phyloP scores from a whole-genome alignment of 1,284 basidiomycete genomes.

The Ustilago lituana region DNA sequence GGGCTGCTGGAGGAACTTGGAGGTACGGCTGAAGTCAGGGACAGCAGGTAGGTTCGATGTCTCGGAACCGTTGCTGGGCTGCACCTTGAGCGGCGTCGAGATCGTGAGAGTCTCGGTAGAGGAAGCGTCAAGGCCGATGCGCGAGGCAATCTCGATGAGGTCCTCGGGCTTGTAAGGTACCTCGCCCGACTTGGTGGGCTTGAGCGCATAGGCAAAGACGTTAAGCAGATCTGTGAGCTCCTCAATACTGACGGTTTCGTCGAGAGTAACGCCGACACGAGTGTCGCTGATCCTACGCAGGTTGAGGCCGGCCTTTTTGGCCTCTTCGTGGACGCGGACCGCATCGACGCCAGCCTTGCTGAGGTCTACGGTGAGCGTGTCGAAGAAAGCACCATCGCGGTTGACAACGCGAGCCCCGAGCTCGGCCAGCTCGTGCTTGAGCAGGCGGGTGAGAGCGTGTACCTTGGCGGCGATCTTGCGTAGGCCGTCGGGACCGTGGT shows the following conservation, averaged over 20 bases:
- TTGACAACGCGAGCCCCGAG: constrained; percentile 76
- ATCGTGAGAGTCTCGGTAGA: constrained; percentile 53
- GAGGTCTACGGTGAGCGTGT: constrained; percentile 89
- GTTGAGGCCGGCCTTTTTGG: constrained; percentile 80
- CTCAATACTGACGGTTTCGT: constrained; percentile 81
- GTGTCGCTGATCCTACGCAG: constrained; percentile 81
- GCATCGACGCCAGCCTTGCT: constrained; percentile 74
- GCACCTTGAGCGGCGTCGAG: constrained; percentile 30
- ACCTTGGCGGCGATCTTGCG: constrained; percentile 87
- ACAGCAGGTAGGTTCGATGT: constrained; percentile 49
- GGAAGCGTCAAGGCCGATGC: constrained; percentile 48
- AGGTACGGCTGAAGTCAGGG: constrained; percentile 75
- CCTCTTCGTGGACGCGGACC: constrained; percentile 77
- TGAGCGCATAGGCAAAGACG: constrained; percentile 75
- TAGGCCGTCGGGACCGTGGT: constrained; percentile 91
- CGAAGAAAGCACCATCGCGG: constrained; percentile 78
- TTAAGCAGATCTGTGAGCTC: constrained; percentile 79
- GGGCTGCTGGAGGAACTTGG: constrained; percentile 81
- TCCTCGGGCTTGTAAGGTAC: constrained; percentile 57
- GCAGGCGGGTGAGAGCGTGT: constrained; percentile 84
- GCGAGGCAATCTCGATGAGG: constrained; percentile 46
- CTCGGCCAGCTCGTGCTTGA: constrained; percentile 76
- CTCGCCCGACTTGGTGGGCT: constrained; percentile 66
- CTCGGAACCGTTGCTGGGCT: constrained; percentile 25
- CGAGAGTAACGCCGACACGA: constrained; percentile 87